These are phyloP conservation scores for Aspergillus pseudonomiae DNA, from an alignment of 2,329 filamentous ascomycete genomes.

Conservation along the genomic window DNA sequence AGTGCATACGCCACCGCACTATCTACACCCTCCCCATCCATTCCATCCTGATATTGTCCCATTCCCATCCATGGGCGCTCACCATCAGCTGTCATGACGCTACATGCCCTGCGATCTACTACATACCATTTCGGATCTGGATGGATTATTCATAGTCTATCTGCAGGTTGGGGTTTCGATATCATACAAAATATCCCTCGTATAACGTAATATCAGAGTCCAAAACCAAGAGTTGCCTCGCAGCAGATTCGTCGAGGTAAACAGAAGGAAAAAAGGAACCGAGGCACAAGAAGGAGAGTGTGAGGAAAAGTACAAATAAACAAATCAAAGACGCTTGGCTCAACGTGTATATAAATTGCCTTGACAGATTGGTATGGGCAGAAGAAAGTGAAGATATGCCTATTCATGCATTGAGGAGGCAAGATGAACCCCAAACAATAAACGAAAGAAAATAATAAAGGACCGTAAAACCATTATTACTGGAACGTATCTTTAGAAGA, in stretches of 20 bases:
- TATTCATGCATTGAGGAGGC: not conserved
- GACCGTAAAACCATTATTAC: conserved; percentile 1
- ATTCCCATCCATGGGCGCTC: not conserved
- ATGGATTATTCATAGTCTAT: conserved; percentile 11
- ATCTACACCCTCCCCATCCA: not conserved
- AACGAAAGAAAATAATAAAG: conserved; percentile 16
- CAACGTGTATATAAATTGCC: not conserved
- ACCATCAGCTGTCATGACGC: not conserved
- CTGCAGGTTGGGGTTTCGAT: conserved; percentile 11
- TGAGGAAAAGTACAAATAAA: not conserved
- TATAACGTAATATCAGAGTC: conserved; percentile 13
- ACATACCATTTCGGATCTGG: not conserved
- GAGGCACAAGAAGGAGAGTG: not conserved
- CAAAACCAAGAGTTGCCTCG: not conserved
- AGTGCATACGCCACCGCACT: not conserved
- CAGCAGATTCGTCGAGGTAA: not conserved
- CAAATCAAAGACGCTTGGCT: not conserved
- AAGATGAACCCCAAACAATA: not conserved
- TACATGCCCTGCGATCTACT: not conserved
- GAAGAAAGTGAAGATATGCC: not conserved
- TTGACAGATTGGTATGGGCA: not conserved
- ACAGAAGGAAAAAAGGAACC: not conserved
- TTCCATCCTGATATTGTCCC: not conserved
- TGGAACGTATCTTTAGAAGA: not conserved
- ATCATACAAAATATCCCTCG: conserved; percentile 18